These are phyloP conservation scores for Globisporangium acanthophoron DNA, from an alignment of 352 stramenopile species.

Conservation along the genomic window DNA sequence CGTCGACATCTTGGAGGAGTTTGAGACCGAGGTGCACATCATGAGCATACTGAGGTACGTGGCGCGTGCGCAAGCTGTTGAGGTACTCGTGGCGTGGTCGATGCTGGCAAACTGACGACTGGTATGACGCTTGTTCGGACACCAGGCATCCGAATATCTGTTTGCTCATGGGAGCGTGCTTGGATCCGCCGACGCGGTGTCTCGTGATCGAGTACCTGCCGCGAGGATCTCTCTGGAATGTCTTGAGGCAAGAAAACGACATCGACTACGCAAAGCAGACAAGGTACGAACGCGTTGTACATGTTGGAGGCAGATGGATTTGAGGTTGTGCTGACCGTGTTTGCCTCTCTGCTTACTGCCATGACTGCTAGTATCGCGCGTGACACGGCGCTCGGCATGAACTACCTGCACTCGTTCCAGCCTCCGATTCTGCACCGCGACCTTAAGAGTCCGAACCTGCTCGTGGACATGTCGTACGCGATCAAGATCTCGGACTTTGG, in stretches of 20 bases:
- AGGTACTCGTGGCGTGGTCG: neutral
- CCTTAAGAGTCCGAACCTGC: constrained; percentile 82
- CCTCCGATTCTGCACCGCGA: constrained; percentile 84
- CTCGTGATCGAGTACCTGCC: constrained; percentile 86
- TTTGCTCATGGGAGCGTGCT: constrained; percentile 74
- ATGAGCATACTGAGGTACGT: constrained; percentile 84
- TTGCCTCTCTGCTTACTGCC: neutral
- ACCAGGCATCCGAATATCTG: constrained; percentile 84
- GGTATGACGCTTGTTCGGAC: constrained; percentile 1
- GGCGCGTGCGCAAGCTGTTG: neutral
- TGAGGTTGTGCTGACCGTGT: neutral
- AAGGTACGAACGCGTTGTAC: constrained; percentile 22
- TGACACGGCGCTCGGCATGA: constrained; percentile 82
- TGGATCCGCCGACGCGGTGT: constrained; percentile 72
- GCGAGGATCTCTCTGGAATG: constrained; percentile 79
- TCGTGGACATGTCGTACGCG: constrained; percentile 70
- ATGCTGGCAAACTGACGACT: neutral
- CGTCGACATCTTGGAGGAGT: constrained; percentile 81
- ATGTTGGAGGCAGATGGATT: neutral
- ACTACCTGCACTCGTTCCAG: constrained; percentile 85
- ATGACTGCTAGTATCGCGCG: constrained; percentile 51
- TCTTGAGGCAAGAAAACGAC: constrained; percentile 71
- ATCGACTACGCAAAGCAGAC: constrained; percentile 71
- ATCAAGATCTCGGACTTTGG: constrained; percentile 91
- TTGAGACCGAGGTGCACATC: constrained; percentile 86